phyloP scores from a whole-genome alignment of 1,284 basidiomycete genomes.

The Amylostereum chailletii region DNA sequence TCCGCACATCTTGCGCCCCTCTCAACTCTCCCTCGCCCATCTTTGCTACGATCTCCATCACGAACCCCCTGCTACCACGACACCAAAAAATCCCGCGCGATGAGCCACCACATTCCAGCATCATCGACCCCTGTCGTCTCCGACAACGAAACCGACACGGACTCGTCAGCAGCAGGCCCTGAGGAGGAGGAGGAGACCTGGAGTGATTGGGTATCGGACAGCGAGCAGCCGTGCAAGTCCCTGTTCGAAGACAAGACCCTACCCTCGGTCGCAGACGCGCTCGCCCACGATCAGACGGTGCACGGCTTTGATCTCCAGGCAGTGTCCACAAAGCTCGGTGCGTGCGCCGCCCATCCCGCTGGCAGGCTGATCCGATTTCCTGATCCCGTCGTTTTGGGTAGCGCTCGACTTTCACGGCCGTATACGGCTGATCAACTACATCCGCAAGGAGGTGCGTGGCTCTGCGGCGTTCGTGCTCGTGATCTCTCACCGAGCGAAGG shows the following conservation, averaged over 20 bases:
- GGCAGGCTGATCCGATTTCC: slow-evolving; percentile 11
- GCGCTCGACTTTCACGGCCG: slow-evolving; percentile 60
- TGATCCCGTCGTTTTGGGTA: slow-evolving; percentile 11
- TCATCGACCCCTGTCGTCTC: too few species aligned
- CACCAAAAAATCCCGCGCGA: too few species aligned
- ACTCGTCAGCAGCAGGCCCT: too few species aligned
- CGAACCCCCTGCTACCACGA: too few species aligned
- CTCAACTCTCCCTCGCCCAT: too few species aligned
- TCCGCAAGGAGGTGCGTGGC: slow-evolving; percentile 56
- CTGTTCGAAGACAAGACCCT: slow-evolving; percentile 74
- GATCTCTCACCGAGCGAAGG: not conserved
- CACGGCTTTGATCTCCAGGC: slow-evolving; percentile 60
- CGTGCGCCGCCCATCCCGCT: slow-evolving; percentile 15
- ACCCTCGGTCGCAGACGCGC: slow-evolving; percentile 49
- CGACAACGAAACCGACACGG: too few species aligned
- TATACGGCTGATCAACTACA: slow-evolving; percentile 81
- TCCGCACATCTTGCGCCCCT: too few species aligned
- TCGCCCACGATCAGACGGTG: slow-evolving; percentile 54
- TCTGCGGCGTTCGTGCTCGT: slow-evolving; percentile 3
- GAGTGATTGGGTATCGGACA: slow-evolving; percentile 77
- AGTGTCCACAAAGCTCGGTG: slow-evolving; percentile 42
- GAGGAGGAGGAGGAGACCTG: slow-evolving; percentile 37
- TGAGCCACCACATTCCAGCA: too few species aligned
- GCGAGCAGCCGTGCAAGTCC: slow-evolving; percentile 55
- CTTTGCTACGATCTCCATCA: too few species aligned